Percentiles rank a stretch among this genome's conserved stretches.
Evolutionary conservation across 108 stramenopile genomes (phyloP).

Genomic region (Schizochytrium sp.): DNA sequence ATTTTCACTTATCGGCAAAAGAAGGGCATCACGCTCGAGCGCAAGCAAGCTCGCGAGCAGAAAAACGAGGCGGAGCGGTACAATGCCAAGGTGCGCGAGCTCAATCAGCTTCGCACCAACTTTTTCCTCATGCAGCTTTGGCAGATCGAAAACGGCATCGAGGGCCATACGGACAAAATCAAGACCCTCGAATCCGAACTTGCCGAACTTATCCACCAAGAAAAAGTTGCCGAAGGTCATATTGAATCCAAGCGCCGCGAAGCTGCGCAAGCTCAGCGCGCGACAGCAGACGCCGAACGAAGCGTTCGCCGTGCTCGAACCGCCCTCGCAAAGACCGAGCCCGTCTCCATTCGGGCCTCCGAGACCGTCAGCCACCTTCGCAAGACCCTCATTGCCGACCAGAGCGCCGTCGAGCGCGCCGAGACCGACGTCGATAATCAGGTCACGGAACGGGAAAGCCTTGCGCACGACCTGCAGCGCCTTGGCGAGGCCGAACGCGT

Average conservation of each 20-base stretch:
- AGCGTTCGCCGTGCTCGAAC: slow-evolving; percentile 54
- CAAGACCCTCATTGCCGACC: slow-evolving; percentile 54
- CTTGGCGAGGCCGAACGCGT: neutral
- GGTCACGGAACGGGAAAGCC: neutral
- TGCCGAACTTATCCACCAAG: slow-evolving; percentile 41
- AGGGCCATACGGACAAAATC: slow-evolving; percentile 55
- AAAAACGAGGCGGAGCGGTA: slow-evolving; percentile 75
- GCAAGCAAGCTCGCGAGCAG: neutral
- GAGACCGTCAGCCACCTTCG: slow-evolving; percentile 64
- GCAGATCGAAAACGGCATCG: slow-evolving; percentile 71
- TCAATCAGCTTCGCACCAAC: slow-evolving; percentile 62
- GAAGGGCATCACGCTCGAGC: neutral
- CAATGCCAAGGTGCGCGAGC: slow-evolving; percentile 55
- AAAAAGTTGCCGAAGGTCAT: slow-evolving; percentile 48
- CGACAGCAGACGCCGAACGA: slow-evolving; percentile 59
- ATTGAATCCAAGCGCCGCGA: slow-evolving; percentile 67
- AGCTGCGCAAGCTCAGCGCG: slow-evolving; percentile 52
- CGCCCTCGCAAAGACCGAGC: slow-evolving; percentile 61
- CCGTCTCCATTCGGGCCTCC: slow-evolving; percentile 53
- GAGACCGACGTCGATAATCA: slow-evolving; percentile 53
- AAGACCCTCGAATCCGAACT: slow-evolving; percentile 54
- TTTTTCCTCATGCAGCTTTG: slow-evolving; percentile 83
- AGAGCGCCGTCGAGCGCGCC: slow-evolving; percentile 50
- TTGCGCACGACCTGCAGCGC: neutral
- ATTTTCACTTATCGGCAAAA: neutral